Evolutionary conservation across 768 basidiomycete species (phyloP).

Genomic region (Thelephora ganbajun): DNA sequence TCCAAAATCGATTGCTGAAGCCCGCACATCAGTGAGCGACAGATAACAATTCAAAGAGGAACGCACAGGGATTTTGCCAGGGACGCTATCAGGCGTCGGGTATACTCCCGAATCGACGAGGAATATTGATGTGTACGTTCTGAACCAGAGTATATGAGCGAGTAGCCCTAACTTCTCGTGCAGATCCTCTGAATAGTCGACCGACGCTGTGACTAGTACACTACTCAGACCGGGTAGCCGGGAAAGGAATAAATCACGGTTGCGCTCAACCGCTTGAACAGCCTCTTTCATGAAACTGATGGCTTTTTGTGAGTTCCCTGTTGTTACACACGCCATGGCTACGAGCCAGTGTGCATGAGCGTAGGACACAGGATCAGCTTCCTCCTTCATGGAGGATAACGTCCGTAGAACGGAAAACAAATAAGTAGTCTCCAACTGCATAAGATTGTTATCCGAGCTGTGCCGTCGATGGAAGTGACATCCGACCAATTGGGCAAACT

Average conservation of each 20-base stretch:
- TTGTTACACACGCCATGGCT: not conserved
- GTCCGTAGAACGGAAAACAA: not conserved
- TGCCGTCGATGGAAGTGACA: conserved; percentile 11
- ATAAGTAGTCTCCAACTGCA: not conserved
- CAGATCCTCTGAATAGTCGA: not conserved
- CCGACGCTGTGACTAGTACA: not conserved
- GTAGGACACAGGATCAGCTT: not conserved
- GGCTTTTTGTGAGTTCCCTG: not conserved
- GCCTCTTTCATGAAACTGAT: too few species aligned
- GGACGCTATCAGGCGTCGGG: too few species aligned
- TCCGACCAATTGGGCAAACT: conserved; percentile 13
- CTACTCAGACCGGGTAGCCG: too few species aligned
- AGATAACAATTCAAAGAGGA: too few species aligned
- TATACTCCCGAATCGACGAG: too few species aligned
- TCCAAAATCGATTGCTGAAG: too few species aligned
- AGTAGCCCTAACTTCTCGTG: not conserved
- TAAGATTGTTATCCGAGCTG: not conserved
- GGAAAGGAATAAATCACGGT: too few species aligned
- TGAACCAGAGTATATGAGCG: not conserved
- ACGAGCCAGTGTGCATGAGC: not conserved
- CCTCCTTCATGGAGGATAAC: not conserved
- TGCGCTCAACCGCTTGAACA: too few species aligned
- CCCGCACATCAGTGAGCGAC: too few species aligned
- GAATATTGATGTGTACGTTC: too few species aligned
- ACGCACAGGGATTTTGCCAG: too few species aligned